These are phyloP conservation scores for Rhodomyrtus tomentosa DNA, from an alignment of 345 rosid species.

Conservation along the genomic window DNA sequence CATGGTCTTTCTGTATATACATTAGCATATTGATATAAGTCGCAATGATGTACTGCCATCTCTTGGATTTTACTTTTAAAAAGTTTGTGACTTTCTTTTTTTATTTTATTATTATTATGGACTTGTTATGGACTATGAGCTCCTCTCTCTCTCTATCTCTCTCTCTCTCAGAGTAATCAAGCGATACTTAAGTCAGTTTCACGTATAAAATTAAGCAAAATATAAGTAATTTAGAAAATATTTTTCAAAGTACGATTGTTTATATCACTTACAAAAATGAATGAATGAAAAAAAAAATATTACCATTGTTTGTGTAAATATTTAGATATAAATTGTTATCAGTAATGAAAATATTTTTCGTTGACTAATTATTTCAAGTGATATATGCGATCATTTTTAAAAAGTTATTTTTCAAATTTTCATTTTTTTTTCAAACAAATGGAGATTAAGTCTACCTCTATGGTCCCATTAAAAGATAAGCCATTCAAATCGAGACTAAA, in stretches of 20 bases:
- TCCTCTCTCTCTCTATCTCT: background rate
- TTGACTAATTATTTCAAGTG: no score
- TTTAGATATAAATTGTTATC: no score
- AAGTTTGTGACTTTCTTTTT: background rate
- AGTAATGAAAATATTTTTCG: no score
- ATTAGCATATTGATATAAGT: background rate
- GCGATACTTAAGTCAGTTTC: background rate
- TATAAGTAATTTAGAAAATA: no score
- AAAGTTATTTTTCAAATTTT: no score
- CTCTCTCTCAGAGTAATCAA: background rate
- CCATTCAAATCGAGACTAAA: background rate
- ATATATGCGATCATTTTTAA: no score
- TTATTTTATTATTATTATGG: background rate
- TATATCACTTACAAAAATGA: no score
- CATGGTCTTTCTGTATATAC: background rate
- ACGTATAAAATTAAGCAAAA: background rate
- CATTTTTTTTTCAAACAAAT: no score
- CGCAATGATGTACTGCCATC: background rate
- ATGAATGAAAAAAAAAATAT: no score
- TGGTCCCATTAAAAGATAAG: background rate
- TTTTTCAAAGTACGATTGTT: no score
- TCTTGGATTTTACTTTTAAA: background rate
- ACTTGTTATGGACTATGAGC: background rate
- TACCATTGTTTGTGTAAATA: no score
- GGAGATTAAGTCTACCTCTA: background rate